Evolutionary conservation across 495 filamentous ascomycete species (phyloP), one percentile per base, ranked within the genome.

Genomic region (Pyrenula aspistea): DNA sequence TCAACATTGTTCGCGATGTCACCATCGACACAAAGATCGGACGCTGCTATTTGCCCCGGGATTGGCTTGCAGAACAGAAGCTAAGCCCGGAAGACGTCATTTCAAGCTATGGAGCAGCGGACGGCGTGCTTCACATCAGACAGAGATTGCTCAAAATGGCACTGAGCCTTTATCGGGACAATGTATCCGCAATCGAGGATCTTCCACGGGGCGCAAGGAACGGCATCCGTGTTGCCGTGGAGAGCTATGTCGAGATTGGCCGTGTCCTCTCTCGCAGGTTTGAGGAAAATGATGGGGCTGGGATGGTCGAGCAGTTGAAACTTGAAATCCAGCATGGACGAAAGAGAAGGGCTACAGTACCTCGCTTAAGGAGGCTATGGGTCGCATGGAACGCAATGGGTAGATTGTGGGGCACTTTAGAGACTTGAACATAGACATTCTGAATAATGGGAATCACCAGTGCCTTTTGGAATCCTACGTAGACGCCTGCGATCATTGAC

Each of bases 161-260:
- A 0, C 80, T 85, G 53, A 59, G 58, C 20, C 63, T 79, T 23
- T 84, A 87, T 61, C 58, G 67, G 2, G 67, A 65, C 20, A 73
- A 78, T 2, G 66, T 73, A 54, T 61, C 49, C 1, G 73, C 75
- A 0, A 83, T 88, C 62, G 71, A 80, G 50, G 57, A 74, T 58
- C 63, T 88, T 11, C 84, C 85, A 2, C 11, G 24, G 0, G 76
- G 79, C 54, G 77, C 77, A 2, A 70, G 79, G 55, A 79, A 75
- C 2, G 81, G 83, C 1, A 75, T 87, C 65, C 70, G 79, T 24
- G 82, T 85, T 10, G 84, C 83, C 2, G 80, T 87, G 0, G 83
- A 87, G 67, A 85, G 81, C 59, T 88, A 88, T 57, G 83, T 88
- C 77, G 83, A 85, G 62, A 88, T 87, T 65, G 85, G 83, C 10